These are phyloP conservation scores for Ramaria rubella DNA, from an alignment of 768 basidiomycete genomes.

Conservation along the genomic window DNA sequence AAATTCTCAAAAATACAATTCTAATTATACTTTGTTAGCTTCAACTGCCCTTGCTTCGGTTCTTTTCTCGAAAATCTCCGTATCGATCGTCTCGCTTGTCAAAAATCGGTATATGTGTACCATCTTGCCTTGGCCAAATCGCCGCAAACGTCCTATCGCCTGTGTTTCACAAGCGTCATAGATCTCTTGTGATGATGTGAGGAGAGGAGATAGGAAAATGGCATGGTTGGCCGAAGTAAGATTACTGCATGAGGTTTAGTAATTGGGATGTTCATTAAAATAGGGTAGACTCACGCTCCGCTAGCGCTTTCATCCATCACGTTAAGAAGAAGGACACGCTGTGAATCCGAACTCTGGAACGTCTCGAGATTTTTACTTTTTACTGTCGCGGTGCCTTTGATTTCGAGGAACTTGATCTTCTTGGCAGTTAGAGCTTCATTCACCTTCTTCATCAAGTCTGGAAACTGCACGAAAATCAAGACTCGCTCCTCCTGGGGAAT, in stretches of 20 bases:
- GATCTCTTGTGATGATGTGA: slow-evolving; percentile 73
- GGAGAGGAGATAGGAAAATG: slow-evolving; percentile 88
- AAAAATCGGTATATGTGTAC: slow-evolving; percentile 81
- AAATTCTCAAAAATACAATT: not conserved
- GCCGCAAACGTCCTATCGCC: slow-evolving; percentile 75
- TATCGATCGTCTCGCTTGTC: slow-evolving; percentile 83
- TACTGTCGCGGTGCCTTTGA: slow-evolving; percentile 67
- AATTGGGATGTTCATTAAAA: not conserved
- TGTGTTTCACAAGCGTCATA: slow-evolving; percentile 82
- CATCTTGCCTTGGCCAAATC: slow-evolving; percentile 75
- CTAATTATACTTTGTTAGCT: not conserved
- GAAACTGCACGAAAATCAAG: slow-evolving; percentile 94
- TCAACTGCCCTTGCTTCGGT: not conserved
- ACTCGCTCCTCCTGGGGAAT: slow-evolving; percentile 75
- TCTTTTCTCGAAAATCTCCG: slow-evolving; percentile 66
- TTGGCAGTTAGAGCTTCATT: slow-evolving; percentile 70
- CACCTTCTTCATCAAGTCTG: slow-evolving; percentile 87
- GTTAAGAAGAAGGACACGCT: slow-evolving; percentile 75
- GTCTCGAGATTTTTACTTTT: slow-evolving; percentile 79
- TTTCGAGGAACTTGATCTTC: slow-evolving; percentile 70
- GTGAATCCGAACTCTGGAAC: slow-evolving; percentile 70
- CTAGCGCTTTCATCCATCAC: slow-evolving; percentile 96
- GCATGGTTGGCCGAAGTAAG: slow-evolving; percentile 91
- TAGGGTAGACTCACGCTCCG: slow-evolving; percentile 45
- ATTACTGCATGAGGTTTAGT: slow-evolving; percentile 36